These are phyloP conservation scores for Chalciporus piperatoides DNA, from an alignment of 1,284 basidiomycete species.

Conservation along the genomic window DNA sequence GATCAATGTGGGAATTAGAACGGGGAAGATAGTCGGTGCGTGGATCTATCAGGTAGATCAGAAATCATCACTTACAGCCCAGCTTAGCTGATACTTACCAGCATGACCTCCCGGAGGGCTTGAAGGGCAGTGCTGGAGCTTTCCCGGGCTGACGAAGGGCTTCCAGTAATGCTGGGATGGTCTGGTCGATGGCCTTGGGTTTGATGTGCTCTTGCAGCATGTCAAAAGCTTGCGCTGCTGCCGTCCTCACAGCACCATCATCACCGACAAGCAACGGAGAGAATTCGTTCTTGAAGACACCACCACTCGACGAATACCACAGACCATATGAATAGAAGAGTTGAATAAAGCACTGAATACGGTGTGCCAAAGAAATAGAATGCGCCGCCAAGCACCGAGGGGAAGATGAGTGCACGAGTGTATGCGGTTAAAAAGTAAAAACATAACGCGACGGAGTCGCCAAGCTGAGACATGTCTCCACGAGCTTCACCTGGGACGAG, in stretches of 20 bases:
- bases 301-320: slow-evolving; percentile 87
- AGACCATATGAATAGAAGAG: slow-evolving; percentile 75
- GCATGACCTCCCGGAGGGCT: slow-evolving; percentile 93
- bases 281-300: slow-evolving; percentile 76
- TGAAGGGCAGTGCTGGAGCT: slow-evolving; percentile 93
- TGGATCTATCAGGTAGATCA: slow-evolving; percentile 56
- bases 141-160: slow-evolving; percentile 87
- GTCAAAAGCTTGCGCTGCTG: slow-evolving; percentile 94
- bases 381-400: slow-evolving; percentile 56
- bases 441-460: slow-evolving; percentile 86
- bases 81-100: slow-evolving; percentile 49
- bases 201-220: slow-evolving; percentile 89
- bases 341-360: slow-evolving; percentile 79
- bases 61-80: not conserved
- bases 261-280: slow-evolving; percentile 89
- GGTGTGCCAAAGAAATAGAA: slow-evolving; percentile 64
- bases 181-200: slow-evolving; percentile 91
- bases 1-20: slow-evolving; percentile 93
- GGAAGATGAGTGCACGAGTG: slow-evolving; percentile 71
- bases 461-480: slow-evolving; percentile 55
- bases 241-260: slow-evolving; percentile 82
- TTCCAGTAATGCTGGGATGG: slow-evolving; percentile 91
- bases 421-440: slow-evolving; percentile 87
- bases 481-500: not conserved
- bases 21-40: slow-evolving; percentile 93